Conservation (phyloP, 108 stramenopile species). For the Skeletonema grethae region DNA sequence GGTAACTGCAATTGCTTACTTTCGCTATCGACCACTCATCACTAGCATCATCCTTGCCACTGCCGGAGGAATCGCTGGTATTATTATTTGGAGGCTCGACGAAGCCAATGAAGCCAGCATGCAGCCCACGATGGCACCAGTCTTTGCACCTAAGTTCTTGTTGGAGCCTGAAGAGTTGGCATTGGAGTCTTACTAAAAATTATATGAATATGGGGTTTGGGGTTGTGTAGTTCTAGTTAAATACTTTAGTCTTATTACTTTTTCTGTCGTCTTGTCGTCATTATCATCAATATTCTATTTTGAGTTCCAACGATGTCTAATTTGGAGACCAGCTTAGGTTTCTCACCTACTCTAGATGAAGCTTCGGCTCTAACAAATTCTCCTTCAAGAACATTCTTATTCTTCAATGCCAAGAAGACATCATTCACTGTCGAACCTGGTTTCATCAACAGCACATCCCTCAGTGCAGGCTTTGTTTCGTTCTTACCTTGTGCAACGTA, state of each 20-base stretch:
- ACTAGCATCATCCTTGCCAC: constrained; percentile 41
- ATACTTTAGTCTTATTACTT: constrained; percentile 14
- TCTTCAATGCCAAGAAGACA: constrained; percentile 72
- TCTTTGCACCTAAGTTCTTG: neutral
- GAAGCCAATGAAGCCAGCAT: constrained; percentile 27
- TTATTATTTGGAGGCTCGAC: constrained; percentile 39
- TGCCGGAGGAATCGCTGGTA: constrained; percentile 42
- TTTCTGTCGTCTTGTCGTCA: constrained; percentile 71
- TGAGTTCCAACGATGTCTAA: constrained; percentile 45
- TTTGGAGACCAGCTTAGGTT: constrained; percentile 72
- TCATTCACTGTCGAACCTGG: constrained; percentile 88
- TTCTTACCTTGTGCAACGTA: constrained; percentile 38
- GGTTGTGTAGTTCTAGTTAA: neutral
- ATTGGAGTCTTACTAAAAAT: constrained; percentile 6
- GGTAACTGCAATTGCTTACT: constrained; percentile 54
- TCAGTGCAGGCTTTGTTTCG: constrained; percentile 31
- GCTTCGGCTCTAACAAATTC: constrained; percentile 89
- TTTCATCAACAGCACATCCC: constrained; percentile 82
- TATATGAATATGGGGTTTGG: neutral
- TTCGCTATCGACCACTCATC: constrained; percentile 52
- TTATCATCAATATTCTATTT: constrained; percentile 79
- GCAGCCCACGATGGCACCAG: constrained; percentile 28
- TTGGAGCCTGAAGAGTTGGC: constrained; percentile 9
- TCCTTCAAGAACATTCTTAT: constrained; percentile 69
- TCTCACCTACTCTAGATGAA: constrained; percentile 60